phyloP scores from a whole-genome alignment of 2,329 filamentous ascomycete genomes.

The Hymenoscyphus albidus region DNA sequence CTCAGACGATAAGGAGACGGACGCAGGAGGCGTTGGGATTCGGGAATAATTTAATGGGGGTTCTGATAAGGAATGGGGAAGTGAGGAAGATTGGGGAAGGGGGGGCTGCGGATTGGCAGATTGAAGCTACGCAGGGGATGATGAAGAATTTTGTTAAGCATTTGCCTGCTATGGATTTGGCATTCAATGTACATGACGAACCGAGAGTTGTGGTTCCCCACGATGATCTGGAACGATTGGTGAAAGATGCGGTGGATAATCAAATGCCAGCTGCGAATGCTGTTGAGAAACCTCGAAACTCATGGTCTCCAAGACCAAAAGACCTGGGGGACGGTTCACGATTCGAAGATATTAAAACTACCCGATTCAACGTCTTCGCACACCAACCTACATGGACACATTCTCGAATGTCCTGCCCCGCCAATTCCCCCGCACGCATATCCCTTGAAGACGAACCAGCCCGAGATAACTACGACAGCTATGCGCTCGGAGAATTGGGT shows the following conservation, averaged over 20 bases:
- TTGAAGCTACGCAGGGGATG: conserved; percentile 78
- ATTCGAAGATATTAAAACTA: conserved; percentile 73
- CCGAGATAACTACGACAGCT: conserved; percentile 31
- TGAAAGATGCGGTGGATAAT: conserved; percentile 61
- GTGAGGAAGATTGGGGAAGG: conserved; percentile 68
- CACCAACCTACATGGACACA: conserved; percentile 90
- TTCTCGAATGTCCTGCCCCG: conserved; percentile 79
- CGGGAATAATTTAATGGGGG: conserved; percentile 68
- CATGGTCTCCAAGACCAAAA: conserved; percentile 63
- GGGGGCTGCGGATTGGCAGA: conserved; percentile 79
- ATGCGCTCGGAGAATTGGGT: conserved; percentile 64
- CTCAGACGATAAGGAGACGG: conserved; percentile 71
- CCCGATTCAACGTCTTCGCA: conserved; percentile 83
- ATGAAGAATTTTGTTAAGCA: conserved; percentile 72
- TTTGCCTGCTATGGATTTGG: conserved; percentile 92
- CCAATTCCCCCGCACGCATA: conserved; percentile 71
- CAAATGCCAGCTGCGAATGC: conserved; percentile 59
- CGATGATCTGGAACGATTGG: conserved; percentile 72
- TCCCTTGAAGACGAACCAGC: conserved; percentile 47
- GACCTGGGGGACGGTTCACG: conserved; percentile 69
- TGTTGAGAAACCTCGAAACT: conserved; percentile 55
- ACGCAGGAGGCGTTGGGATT: conserved; percentile 79
- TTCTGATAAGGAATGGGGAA: conserved; percentile 72
- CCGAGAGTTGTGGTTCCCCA: conserved; percentile 82
- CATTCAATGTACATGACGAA: conserved; percentile 94